Base-by-base conservation (phyloP, 805 yeast genomes). In the Dipodascopsis tothii region DNA sequence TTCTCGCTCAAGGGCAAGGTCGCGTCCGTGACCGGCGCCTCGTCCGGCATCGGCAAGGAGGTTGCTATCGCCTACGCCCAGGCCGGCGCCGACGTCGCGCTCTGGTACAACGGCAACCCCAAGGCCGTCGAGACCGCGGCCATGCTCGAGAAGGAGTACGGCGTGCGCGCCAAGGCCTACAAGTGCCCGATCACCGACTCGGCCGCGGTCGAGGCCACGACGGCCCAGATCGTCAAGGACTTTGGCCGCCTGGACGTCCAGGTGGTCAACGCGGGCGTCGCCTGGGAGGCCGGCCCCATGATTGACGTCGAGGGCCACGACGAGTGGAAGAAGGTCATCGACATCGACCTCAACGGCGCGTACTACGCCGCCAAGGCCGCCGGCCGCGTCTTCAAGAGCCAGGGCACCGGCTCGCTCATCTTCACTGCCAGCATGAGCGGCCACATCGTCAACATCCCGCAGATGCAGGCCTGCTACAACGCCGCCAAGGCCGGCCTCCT, bases 391-490 rank as follows among this genome's bases (percentile, higher is more conserved):
- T 87, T 87, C 72, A 75, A 76, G 62, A 67, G 73, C 56, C 86
- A 83, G 59, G 82, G 84, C 16, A 65, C 64, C 46, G 95, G 96
- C 25, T 81, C 94, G 1, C 70, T 87, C 55, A 77, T 86, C 55
- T 72, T 83, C 64, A 86, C 96, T 3, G 87, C 94, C 3, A 84
- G 94, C 33, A 86, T 86, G 84, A 81, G 92, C 21, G 95, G 84
- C 14, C 86, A 80, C 66, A 80, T 87, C 56, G 92, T 78, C 56
- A 86, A 86, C 64, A 76, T 78, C 50, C 96, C 96, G 20, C 92
- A 87, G 63, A 70, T 77, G 60, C 95, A 86, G 67, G 82, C 94
- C 11, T 78, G 82, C 33, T 85, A 85, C 69, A 85, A 85, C 59
- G 84, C 86, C 14, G 83, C 87, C 55, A 86, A 85, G 70, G 94